phyloP scores from a whole-genome alignment of 2,329 filamentous ascomycete genomes.

The Talaromyces sp. region DNA sequence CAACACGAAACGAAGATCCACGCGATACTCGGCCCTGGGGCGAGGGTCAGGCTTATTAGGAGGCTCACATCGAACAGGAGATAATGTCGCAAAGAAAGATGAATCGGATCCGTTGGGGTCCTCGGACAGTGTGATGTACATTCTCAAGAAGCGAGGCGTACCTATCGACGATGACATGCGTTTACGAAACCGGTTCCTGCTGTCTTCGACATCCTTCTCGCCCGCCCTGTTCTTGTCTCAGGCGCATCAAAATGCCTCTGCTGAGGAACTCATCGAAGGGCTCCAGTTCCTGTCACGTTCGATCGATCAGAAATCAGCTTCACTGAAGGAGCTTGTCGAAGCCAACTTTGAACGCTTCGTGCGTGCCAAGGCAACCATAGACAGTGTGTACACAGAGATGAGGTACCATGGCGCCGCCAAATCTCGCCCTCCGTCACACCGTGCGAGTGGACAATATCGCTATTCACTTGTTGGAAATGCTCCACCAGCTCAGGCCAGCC shows the following conservation, averaged over 20 bases:
- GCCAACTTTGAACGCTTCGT: conserved; percentile 99
- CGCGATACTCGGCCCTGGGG: conserved; percentile 79
- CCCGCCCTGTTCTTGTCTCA: conserved; percentile 88
- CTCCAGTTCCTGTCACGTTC: conserved; percentile 82
- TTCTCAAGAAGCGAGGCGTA: conserved; percentile 70
- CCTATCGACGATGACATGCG: conserved; percentile 78
- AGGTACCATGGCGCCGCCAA: conserved; percentile 59
- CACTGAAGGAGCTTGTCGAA: conserved; percentile 91
- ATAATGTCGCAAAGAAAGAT: conserved; percentile 80
- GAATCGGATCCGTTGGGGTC: conserved; percentile 90
- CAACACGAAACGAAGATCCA: conserved; percentile 47
- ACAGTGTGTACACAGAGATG: conserved; percentile 99
- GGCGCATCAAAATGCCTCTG: conserved; percentile 81
- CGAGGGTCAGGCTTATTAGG: conserved; percentile 63
- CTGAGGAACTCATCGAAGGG: conserved; percentile 71
- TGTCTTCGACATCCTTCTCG: conserved; percentile 94
- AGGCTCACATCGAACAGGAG: conserved; percentile 63
- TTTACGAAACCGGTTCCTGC: conserved; percentile 82
- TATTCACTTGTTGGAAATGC: conserved; percentile 39
- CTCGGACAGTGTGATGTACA: conserved; percentile 77
- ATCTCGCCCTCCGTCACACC: conserved; percentile 49
- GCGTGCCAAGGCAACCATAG: conserved; percentile 92
- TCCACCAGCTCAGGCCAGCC: conserved; percentile 32
- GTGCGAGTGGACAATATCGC: conserved; percentile 58
- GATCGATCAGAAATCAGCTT: conserved; percentile 96